phyloP scores from a whole-genome alignment of 306 rosid genomes.

The Argentina anserina region DNA sequence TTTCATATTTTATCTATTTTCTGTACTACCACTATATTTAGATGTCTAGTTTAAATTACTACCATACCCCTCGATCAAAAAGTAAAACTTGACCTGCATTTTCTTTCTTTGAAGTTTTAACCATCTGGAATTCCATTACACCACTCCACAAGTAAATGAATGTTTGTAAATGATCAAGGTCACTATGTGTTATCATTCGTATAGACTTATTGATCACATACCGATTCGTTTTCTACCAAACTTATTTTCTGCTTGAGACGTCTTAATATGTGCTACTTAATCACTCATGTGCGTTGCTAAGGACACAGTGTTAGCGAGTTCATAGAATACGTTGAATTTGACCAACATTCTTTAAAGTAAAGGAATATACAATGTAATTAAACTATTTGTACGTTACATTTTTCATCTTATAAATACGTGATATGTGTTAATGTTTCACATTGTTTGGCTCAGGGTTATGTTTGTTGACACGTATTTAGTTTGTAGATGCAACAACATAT shows the following conservation, averaged over 20 bases:
- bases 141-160: too few species aligned
- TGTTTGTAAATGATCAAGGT: too few species aligned
- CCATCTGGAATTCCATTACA: not conserved
- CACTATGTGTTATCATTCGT: too few species aligned
- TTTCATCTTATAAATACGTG: not conserved
- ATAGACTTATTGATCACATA: too few species aligned
- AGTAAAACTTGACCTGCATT: not conserved
- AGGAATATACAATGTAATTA: not conserved
- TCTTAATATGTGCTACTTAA: accelerated
- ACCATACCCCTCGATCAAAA: not conserved
- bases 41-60: not conserved
- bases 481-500: too few species aligned
- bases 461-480: not conserved
- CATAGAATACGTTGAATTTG: not conserved
- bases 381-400: not conserved
- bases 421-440: not conserved
- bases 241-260: not conserved
- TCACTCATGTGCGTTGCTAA: not conserved
- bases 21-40: not conserved
- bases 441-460: not conserved
- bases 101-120: not conserved
- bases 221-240: too few species aligned
- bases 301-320: not conserved
- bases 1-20: constrained; percentile 3
- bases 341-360: not conserved